A percentile compares a stretch with the other conserved stretches of the same genome.
Evolutionary conservation across 179 eudicot species (phyloP).

Genomic region (Beta macrorhiza): DNA sequence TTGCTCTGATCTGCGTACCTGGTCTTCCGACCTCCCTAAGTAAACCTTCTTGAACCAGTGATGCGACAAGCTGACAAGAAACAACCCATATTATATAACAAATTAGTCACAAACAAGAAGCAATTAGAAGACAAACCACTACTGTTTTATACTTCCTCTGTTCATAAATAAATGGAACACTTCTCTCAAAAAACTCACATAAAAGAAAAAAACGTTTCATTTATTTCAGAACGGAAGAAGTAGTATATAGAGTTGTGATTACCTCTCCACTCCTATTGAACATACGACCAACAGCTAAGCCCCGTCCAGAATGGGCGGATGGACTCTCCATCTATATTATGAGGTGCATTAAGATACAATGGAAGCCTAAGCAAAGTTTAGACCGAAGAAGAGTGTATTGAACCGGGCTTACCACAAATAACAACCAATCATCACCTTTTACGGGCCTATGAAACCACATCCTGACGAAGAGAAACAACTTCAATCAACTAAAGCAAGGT

Average conservation of each 20-base stretch:
- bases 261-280: slow-evolving; percentile 88
- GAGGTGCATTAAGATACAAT: background rate
- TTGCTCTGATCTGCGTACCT: slow-evolving; percentile 35
- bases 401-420: slow-evolving; percentile 62
- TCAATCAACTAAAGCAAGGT: background rate
- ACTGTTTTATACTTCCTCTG: no score
- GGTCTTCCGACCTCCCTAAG: slow-evolving; percentile 43
- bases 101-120: background rate
- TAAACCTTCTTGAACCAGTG: slow-evolving; percentile 70
- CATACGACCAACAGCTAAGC: slow-evolving; percentile 81
- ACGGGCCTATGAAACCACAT: slow-evolving; percentile 97
- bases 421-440: slow-evolving; percentile 92
- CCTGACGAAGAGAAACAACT: slow-evolving; percentile 42
- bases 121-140: background rate
- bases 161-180: no score
- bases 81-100: background rate
- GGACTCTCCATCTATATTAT: slow-evolving; percentile 68
- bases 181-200: no score
- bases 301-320: slow-evolving; percentile 63
- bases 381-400: background rate
- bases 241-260: slow-evolving; percentile 12
- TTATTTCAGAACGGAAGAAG: no score
- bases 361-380: background rate
- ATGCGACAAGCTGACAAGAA: slow-evolving; percentile 55
- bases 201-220: no score